Evolutionary conservation across 331 rosid genomes (phyloP), one percentile per base, ranked within the genome.

Genomic region (Cydonia oblonga): DNA sequence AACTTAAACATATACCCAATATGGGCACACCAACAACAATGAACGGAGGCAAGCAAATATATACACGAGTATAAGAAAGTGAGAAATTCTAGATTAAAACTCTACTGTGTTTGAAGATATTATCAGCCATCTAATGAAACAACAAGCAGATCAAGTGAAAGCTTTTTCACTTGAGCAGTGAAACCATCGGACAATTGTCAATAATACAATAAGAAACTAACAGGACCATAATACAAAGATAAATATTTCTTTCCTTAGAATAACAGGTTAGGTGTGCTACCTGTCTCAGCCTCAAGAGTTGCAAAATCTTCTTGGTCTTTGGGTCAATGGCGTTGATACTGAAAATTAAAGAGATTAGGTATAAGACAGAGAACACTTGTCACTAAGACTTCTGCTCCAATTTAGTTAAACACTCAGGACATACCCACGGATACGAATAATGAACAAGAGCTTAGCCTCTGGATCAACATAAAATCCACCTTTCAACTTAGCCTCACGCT

Each of bases 391-490:
- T 19, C 60, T 11, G 4, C 1, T 20, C 14, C 1, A 0, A 6
- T 3, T 52, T 49, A 2, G 4, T 1, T 8, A 35, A 54, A n/a
- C 22, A 44, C 0, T 52, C 0, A 9, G 11, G 6, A 84, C 97
- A 70, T 78, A 93, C 98, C 98, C 98, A n/a, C 97, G 91, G 24
- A 93, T 93, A 38, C 91, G 93, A 46, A 93, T 46, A 8, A 91
- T 89, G 19, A 90, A 93, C 79, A 93, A 77, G 9, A 90, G 90
- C 83, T 90, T 93, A 3, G 97, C 92, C 73, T 93, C 97, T 4
- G 95, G 97, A 26, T 90, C 96, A 16, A 93, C 98, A 82, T 93
- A 93, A 69, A 90, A 93, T 20, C 98, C 97, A 54, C 98, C 98
- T 51, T 89, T 89, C 77, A 90, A 81, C 85, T 88, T 93, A 0